phyloP scores from a whole-genome alignment of 2,329 filamentous ascomycete species.

The Ascochyta fabae region DNA sequence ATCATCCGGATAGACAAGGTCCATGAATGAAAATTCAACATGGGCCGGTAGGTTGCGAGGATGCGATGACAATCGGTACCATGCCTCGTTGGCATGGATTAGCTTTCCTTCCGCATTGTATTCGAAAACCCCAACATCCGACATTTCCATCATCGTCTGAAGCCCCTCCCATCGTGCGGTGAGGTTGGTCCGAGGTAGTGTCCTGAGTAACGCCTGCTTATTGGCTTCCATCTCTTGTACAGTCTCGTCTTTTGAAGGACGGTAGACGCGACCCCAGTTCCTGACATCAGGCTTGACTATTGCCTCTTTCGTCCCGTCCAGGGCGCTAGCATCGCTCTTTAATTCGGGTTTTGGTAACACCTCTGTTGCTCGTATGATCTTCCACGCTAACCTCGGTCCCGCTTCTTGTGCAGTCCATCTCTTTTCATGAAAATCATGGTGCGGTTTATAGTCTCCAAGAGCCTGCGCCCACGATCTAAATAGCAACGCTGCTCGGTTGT shows the following conservation, averaged over 20 bases:
- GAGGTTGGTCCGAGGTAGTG: constrained; percentile 22
- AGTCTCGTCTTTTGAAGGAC: constrained; percentile 16
- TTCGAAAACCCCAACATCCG: constrained; percentile 45
- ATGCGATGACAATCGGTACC: constrained; percentile 37
- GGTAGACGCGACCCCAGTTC: constrained; percentile 4
- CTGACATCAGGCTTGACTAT: not conserved
- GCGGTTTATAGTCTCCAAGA: constrained; percentile 17
- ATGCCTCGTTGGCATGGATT: constrained; percentile 40
- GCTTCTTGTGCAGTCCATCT: constrained; percentile 29
- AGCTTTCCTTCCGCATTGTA: constrained; percentile 34
- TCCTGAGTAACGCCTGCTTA: constrained; percentile 1
- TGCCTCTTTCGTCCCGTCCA: not conserved
- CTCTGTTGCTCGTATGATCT: constrained; percentile 23
- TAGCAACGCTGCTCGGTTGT: constrained; percentile 22
- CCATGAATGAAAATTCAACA: constrained; percentile 39
- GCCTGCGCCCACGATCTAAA: constrained; percentile 41
- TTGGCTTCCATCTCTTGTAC: constrained; percentile 11
- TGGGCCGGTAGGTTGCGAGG: constrained; percentile 28
- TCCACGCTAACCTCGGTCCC: constrained; percentile 23
- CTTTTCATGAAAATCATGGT: constrained; percentile 22
- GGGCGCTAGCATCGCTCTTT: not conserved
- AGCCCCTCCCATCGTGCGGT: constrained; percentile 35
- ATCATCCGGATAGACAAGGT: constrained; percentile 38
- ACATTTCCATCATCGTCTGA: constrained; percentile 46
- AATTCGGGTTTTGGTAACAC: not conserved